These are phyloP conservation scores for Guyanaporus albipodus DNA, from an alignment of 768 basidiomycete species.

Conservation along the genomic window DNA sequence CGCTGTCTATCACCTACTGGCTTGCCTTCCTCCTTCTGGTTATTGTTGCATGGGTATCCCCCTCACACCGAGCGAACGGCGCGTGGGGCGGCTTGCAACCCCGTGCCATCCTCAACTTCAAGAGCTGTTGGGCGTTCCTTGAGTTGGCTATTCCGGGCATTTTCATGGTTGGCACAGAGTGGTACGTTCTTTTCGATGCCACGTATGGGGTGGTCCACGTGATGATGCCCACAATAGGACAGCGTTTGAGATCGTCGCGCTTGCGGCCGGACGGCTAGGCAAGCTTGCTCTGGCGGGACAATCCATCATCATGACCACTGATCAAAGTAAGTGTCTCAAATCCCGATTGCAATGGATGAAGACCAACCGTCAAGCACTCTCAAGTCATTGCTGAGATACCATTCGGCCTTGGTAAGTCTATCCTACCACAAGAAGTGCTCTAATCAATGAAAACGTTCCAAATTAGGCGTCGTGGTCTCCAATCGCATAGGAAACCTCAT, in stretches of 20 bases:
- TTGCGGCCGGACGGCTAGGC: constrained; percentile 71
- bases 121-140: constrained; percentile 55
- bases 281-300: constrained; percentile 65
- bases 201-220: neutral
- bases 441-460: neutral
- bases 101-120: constrained; percentile 40
- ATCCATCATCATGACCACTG: constrained; percentile 76
- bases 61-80: constrained; percentile 49
- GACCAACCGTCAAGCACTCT: neutral
- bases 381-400: constrained; percentile 70
- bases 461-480: constrained; percentile 60
- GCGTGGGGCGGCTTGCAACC: constrained; percentile 63
- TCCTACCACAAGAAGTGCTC: neutral
- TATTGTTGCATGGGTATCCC: constrained; percentile 46
- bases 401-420: constrained; percentile 55
- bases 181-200: constrained; percentile 46
- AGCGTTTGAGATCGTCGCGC: constrained; percentile 77
- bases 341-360: neutral
- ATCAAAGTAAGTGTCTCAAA: constrained; percentile 49
- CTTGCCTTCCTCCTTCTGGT: constrained; percentile 56
- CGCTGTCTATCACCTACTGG: constrained; percentile 69
- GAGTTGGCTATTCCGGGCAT: constrained; percentile 73
- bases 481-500: constrained; percentile 72
- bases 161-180: constrained; percentile 77
- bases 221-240: constrained; percentile 44